Percentiles rank a stretch among this genome's conserved stretches.
Evolutionary conservation across 1,284 basidiomycete genomes (phyloP).

Genomic region (Nidula niveotomentosa): DNA sequence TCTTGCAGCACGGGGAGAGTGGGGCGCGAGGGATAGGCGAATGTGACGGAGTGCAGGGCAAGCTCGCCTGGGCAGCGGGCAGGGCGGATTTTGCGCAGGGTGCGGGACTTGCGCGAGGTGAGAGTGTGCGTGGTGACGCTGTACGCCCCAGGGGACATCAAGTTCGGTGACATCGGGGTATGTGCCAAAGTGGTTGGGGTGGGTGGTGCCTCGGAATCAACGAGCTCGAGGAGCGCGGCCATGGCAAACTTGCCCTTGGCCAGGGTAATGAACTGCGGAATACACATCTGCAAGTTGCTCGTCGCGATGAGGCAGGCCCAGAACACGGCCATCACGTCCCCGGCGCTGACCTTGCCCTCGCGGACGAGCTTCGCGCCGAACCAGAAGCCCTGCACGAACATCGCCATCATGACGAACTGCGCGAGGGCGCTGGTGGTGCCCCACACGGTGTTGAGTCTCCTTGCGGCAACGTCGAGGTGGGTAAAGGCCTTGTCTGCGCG

Average conservation of each 20-base stretch:
- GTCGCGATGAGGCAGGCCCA: conserved; percentile 95
- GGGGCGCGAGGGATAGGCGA: conserved; percentile 87
- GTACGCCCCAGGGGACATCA: conserved; percentile 9
- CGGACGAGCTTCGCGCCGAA: conserved; percentile 88
- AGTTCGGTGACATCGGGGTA: conserved; percentile 10
- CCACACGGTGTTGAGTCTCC: conserved; percentile 72
- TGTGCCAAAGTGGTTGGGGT: conserved; percentile 10
- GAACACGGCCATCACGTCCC: conserved; percentile 92
- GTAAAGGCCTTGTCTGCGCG: conserved; percentile 50
- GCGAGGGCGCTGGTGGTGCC: conserved; percentile 67
- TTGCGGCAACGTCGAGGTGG: conserved; percentile 46
- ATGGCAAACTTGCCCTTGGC: conserved; percentile 88
- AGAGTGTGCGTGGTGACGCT: conserved; percentile 7
- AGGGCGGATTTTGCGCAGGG: conserved; percentile 62
- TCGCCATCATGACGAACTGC: conserved; percentile 83
- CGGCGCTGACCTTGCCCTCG: conserved; percentile 65
- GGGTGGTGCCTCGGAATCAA: conserved; percentile 31
- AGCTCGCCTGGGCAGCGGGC: conserved; percentile 73
- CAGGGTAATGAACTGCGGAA: conserved; percentile 78
- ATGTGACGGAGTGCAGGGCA: conserved; percentile 73
- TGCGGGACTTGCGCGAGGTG: conserved; percentile 17
- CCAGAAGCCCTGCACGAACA: conserved; percentile 98
- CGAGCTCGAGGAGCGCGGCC: conserved; percentile 67
- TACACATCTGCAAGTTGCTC: conserved; percentile 82
- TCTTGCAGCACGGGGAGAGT: conserved; percentile 58